Percentiles rank a stretch among this genome's conserved stretches.
Evolutionary conservation across 441 rosid genomes (phyloP).

Genomic region (Pelargonium cotyledonis): DNA sequence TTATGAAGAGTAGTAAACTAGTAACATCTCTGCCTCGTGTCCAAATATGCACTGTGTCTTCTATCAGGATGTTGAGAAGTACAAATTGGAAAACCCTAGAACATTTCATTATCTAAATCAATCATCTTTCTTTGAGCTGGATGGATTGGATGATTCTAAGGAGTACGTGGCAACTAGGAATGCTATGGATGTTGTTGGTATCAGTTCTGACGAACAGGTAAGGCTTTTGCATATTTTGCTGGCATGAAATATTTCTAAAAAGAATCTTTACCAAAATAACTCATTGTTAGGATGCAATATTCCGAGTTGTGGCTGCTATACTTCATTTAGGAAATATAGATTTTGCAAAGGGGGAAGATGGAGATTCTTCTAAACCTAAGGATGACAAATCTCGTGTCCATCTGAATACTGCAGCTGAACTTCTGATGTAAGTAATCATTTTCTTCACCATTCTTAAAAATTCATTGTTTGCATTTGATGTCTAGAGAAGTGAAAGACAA

Average conservation of each 20-base stretch:
- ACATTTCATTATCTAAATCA: slow-evolving; percentile 78
- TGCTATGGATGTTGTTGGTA: slow-evolving; percentile 87
- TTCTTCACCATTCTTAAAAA: slow-evolving; percentile 6
- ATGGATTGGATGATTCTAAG: slow-evolving; percentile 56
- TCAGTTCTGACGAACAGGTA: slow-evolving; percentile 68
- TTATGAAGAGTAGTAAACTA: neutral
- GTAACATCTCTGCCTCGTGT: neutral
- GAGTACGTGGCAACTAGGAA: slow-evolving; percentile 67
- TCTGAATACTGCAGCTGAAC: slow-evolving; percentile 74
- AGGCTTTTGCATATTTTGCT: slow-evolving; percentile 12
- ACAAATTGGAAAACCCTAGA: slow-evolving; percentile 57
- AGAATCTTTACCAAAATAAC: slow-evolving; percentile 22
- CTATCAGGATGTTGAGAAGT: slow-evolving; percentile 49
- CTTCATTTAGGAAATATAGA: slow-evolving; percentile 91
- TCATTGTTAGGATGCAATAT: slow-evolving; percentile 66
- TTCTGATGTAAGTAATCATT: slow-evolving; percentile 53
- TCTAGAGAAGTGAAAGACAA: slow-evolving; percentile 16
- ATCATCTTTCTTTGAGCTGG: slow-evolving; percentile 55
- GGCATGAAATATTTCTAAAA: slow-evolving; percentile 4
- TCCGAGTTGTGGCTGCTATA: slow-evolving; percentile 89
- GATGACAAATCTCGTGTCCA: slow-evolving; percentile 71
- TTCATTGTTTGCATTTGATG: slow-evolving; percentile 9
- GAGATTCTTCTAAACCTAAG: slow-evolving; percentile 71
- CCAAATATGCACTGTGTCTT: slow-evolving; percentile 4
- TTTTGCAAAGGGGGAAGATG: slow-evolving; percentile 69